Percentiles rank a stretch among this genome's conserved stretches.
Conservation (phyloP, 306 rosid genomes). For the Pyrus bretschneideri region DNA sequence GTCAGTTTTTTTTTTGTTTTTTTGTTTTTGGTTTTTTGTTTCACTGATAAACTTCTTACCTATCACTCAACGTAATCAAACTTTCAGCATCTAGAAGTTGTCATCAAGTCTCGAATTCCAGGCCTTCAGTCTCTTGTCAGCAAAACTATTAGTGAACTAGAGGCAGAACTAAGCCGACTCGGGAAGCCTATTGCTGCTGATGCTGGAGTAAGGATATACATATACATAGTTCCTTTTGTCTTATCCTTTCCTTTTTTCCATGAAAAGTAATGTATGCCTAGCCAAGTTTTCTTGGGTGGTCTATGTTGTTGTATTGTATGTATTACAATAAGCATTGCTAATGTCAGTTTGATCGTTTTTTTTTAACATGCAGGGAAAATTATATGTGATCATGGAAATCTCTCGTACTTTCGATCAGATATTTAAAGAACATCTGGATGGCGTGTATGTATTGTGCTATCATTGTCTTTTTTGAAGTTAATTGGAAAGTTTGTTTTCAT, state of each 20-base stretch:
- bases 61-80: neutral
- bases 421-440: slow-evolving; percentile 46
- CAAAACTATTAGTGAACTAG: slow-evolving; percentile 38
- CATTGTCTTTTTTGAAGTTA: neutral
- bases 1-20: neutral
- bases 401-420: slow-evolving; percentile 43
- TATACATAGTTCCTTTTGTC: neutral
- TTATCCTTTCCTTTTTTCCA: neutral
- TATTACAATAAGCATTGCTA: neutral
- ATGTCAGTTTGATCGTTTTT: neutral
- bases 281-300: neutral
- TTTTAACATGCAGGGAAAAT: slow-evolving; percentile 25
- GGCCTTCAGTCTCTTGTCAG: slow-evolving; percentile 40
- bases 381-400: slow-evolving; percentile 42
- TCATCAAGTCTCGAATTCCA: slow-evolving; percentile 40
- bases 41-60: neutral
- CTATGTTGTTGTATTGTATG: neutral
- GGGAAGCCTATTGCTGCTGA: slow-evolving; percentile 40
- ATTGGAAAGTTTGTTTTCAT: neutral
- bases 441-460: slow-evolving; percentile 23
- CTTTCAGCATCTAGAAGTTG: slow-evolving; percentile 38
- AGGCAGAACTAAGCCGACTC: slow-evolving; percentile 35
- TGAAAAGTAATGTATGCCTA: neutral
- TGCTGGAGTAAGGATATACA: slow-evolving; percentile 32
- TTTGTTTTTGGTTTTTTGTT: neutral